Evolutionary conservation across 768 basidiomycete genomes (phyloP).

Genomic region (Boletus insuetus): DNA sequence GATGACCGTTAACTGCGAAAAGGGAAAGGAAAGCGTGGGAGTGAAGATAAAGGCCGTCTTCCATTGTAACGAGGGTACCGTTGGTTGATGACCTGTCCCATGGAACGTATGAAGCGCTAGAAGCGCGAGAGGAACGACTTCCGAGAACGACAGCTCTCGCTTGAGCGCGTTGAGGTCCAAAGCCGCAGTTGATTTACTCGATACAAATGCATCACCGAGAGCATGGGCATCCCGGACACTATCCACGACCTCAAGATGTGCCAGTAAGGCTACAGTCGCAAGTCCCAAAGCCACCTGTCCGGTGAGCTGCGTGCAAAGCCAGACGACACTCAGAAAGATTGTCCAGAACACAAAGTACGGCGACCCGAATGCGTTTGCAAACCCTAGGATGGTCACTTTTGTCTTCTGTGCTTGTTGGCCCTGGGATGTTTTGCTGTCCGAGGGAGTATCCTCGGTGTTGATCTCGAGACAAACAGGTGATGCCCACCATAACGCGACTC

Average conservation of each 20-base stretch:
- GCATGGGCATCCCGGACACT: constrained; percentile 69
- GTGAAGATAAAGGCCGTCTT: constrained; percentile 87
- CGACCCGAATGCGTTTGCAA: constrained; percentile 87
- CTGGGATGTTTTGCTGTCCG: constrained; percentile 3
- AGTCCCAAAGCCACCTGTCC: constrained; percentile 78
- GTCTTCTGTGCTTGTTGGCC: constrained; percentile 32
- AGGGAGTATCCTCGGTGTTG: constrained; percentile 25
- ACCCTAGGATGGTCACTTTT: constrained; percentile 70
- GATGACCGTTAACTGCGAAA: constrained; percentile 69
- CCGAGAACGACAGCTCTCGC: constrained; percentile 53
- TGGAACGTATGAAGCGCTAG: constrained; percentile 79
- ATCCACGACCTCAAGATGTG: constrained; percentile 79
- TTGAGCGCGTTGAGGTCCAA: constrained; percentile 29
- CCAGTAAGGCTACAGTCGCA: constrained; percentile 61
- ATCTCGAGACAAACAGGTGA: constrained; percentile 76
- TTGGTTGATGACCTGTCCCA: constrained; percentile 89
- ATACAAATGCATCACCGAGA: constrained; percentile 50
- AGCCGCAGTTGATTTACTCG: constrained; percentile 45
- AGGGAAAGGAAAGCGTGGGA: constrained; percentile 63
- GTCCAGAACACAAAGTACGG: constrained; percentile 84
- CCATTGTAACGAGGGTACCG: constrained; percentile 91
- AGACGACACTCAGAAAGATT: constrained; percentile 55
- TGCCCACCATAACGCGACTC: constrained; percentile 65
- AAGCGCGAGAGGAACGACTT: constrained; percentile 71
- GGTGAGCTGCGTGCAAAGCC: constrained; percentile 64